Percentiles rank a stretch among this genome's conserved stretches.
Conservation (phyloP, 2,329 filamentous ascomycete species). For the Exophiala sp. region DNA sequence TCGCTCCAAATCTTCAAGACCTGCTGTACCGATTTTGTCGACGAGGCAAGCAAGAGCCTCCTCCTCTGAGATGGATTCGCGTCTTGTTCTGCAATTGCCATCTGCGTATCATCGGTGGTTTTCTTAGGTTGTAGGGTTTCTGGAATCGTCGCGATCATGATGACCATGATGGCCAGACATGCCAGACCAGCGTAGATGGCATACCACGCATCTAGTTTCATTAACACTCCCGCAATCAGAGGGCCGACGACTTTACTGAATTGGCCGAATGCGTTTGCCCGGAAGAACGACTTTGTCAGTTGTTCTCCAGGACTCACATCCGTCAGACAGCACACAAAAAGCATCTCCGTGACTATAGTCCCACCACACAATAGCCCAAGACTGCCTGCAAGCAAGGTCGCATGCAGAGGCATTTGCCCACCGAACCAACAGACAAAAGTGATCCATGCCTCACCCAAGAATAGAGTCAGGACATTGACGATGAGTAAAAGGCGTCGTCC, state of each 20-base stretch:
- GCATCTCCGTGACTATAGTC: conserved; percentile 45
- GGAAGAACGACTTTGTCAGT: conserved; percentile 43
- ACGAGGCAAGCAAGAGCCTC: conserved; percentile 32
- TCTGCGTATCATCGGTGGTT: conserved; percentile 28
- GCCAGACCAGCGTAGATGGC: conserved; percentile 37
- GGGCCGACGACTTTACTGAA: conserved; percentile 35
- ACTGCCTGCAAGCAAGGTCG: conserved; percentile 48
- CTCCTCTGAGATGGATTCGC: conserved; percentile 4
- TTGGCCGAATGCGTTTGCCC: conserved; percentile 39
- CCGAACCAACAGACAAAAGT: conserved; percentile 37
- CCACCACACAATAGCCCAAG: conserved; percentile 48
- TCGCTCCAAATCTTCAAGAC: conserved; percentile 18
- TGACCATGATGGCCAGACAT: conserved; percentile 34
- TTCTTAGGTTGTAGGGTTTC: conserved; percentile 37
- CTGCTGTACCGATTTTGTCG: background rate
- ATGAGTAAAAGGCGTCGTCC: conserved; percentile 47
- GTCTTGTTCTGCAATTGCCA: conserved; percentile 23
- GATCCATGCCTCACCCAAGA: conserved; percentile 22
- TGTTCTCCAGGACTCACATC: conserved; percentile 49
- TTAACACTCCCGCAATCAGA: conserved; percentile 37
- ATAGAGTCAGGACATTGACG: conserved; percentile 34
- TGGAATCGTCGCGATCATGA: conserved; percentile 35
- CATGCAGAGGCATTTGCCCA: conserved; percentile 42
- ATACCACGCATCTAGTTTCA: conserved; percentile 40
- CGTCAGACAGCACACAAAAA: conserved; percentile 50